Conservation (phyloP, 129 eudicot species). For the Chrysanthemum seticuspe region DNA sequence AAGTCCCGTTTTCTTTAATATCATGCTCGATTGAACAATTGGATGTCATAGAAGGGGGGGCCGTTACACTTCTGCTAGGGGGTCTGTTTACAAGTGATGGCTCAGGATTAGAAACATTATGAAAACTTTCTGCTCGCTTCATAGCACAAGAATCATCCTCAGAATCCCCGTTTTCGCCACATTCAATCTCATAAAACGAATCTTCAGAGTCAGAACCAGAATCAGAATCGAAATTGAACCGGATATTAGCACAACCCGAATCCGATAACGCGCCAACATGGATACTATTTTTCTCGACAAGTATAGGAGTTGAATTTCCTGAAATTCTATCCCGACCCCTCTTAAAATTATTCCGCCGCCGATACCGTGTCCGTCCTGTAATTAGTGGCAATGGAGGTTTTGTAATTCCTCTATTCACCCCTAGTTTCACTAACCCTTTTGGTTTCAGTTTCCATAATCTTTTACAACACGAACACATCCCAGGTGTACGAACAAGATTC, state of each 20-base stretch:
- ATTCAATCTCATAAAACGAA: conserved; percentile 47
- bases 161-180: conserved; percentile 17
- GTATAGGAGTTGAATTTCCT: conserved; percentile 27
- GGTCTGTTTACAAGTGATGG: conserved; percentile 22
- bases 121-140: conserved; percentile 17
- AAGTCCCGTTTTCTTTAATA: conserved; percentile 23
- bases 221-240: conserved; percentile 57
- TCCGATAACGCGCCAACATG: conserved; percentile 45
- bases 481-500: conserved; percentile 37
- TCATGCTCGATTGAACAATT: conserved; percentile 22
- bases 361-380: conserved; percentile 51
- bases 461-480: conserved; percentile 75
- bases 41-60: conserved; percentile 25
- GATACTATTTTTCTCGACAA: conserved; percentile 4
- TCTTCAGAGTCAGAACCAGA: conserved; percentile 46
- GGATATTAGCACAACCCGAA: conserved; percentile 61
- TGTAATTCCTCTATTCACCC: conserved; percentile 52
- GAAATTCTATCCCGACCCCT: conserved; percentile 51
- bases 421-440: conserved; percentile 37
- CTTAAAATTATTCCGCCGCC: conserved; percentile 56
- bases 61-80: conserved; percentile 22
- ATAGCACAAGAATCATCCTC: conserved; percentile 4
- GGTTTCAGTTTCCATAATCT: conserved; percentile 56
- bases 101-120: conserved; percentile 25
- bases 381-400: conserved; percentile 72